phyloP scores from a whole-genome alignment of 306 rosid species.

The Citrullus amarus region DNA sequence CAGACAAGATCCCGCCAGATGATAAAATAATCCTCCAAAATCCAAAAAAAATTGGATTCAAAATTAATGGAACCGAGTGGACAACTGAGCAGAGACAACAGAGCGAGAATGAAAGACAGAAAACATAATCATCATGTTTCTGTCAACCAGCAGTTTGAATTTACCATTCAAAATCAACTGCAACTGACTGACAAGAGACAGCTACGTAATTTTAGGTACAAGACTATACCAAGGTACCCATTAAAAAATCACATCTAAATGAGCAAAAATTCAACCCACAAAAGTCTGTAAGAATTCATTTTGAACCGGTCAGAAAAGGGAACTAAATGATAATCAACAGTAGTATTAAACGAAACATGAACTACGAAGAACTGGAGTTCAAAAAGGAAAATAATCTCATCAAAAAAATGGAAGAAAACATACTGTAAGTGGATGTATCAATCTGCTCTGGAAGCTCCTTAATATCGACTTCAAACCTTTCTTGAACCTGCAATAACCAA shows the following conservation, averaged over 20 bases:
- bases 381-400: background rate
- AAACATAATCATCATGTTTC: background rate
- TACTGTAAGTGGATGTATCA: slow-evolving; percentile 93
- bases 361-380: background rate
- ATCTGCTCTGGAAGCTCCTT: slow-evolving; percentile 98
- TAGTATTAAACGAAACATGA: background rate
- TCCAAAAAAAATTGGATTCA: background rate
- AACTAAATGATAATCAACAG: background rate
- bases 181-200: background rate
- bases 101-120: background rate
- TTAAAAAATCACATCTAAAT: background rate
- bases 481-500: slow-evolving; percentile 59
- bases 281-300: background rate
- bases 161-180: background rate
- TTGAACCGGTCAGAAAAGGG: background rate
- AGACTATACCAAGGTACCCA: background rate
- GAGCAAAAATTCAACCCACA: background rate
- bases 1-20: background rate
- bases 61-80: background rate
- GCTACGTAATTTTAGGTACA: too few relatives aligned
- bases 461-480: slow-evolving; percentile 97
- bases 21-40: background rate
- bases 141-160: too few relatives aligned
- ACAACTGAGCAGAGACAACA: background rate
- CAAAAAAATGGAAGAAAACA: slow-evolving; percentile 13